Percentiles rank a stretch among this genome's conserved stretches.
phyloP scores from a whole-genome alignment of 2,329 filamentous ascomycete species.

The Pseudonectria foliicola region DNA sequence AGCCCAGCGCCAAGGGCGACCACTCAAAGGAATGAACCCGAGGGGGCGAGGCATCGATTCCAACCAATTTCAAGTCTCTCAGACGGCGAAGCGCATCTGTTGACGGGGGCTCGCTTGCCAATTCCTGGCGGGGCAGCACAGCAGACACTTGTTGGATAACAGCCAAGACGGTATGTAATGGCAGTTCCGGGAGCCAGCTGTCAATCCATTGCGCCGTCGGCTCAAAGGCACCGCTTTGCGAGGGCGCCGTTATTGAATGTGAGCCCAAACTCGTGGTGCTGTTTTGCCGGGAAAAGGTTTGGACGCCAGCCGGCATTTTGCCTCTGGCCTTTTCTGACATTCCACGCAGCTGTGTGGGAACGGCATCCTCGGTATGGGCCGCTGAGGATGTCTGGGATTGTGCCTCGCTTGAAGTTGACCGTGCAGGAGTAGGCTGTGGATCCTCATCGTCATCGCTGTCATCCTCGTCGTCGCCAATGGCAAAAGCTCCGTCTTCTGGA shows the following conservation, averaged over 20 bases:
- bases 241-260: constrained; percentile 51
- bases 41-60: constrained; percentile 66
- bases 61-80: constrained; percentile 55
- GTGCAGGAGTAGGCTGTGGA: constrained; percentile 48
- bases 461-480: constrained; percentile 81
- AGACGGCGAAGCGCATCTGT: constrained; percentile 47
- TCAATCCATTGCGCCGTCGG: constrained; percentile 84
- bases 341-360: constrained; percentile 74
- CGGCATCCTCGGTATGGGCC: constrained; percentile 63
- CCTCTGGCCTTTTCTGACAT: constrained; percentile 97
- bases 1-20: constrained; percentile 82
- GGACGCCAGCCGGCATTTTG: constrained; percentile 81
- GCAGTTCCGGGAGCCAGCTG: constrained; percentile 85
- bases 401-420: constrained; percentile 57
- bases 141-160: constrained; percentile 61
- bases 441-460: constrained; percentile 48
- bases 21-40: constrained; percentile 89
- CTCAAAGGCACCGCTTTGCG: constrained; percentile 58
- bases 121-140: constrained; percentile 46
- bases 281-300: constrained; percentile 83
- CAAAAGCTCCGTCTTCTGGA: constrained; percentile 68
- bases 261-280: constrained; percentile 74
- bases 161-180: constrained; percentile 77
- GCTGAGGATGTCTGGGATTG: constrained; percentile 62
- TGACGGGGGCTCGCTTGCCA: constrained; percentile 35